Evolutionary conservation across 169 alveolate species (phyloP), one percentile per base, ranked within the genome.

Genomic region (Cryptosporidium meleagridis): DNA sequence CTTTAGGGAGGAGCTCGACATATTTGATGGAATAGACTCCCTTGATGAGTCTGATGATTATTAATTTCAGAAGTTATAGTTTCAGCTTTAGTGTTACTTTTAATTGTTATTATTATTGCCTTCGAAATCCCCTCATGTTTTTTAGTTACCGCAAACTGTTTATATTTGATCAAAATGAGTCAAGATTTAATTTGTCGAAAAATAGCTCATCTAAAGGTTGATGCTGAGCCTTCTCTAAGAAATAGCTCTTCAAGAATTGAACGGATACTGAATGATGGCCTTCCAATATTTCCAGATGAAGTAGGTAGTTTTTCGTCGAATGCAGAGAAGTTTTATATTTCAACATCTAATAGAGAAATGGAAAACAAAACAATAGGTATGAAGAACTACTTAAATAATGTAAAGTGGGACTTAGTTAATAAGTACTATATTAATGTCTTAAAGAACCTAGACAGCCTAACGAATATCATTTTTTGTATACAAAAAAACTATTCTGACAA

Each of bases 21-120:
- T 80, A 45, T 80, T 80, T 41, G 89, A 80, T 62, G 89, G 89
- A 44, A 58, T 80, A 26, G 89, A 80, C 29, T 80, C 75, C 31
- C 75, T 80, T 4, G 84, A 70, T 45, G 89, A 80, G n/a, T 80
- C 89, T 26, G 89, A 80, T 21, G 89, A 80, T 48, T 80, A 80
- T 62, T 80, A 72, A 21, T 29, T 37, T 72, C 18, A 7, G 10
- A 53, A 37, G 33, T 6, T 53, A 3, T 31, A 6, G 18, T 4
- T 31, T 45, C 69, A 31, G 2, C 26, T 45, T 23, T 37, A 55
- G 35, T 70, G 52, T 51, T 70, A 23, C 85, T 23, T 70, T 70
- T 18, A 33, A 65, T 21, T 53, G 26, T 44, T 37, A n/a, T 69
- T 41, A 37, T 21, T n/a, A 35, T 23, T 69, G 10, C 45, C 21